Evolutionary conservation across 2,329 filamentous ascomycete species (phyloP).

Genomic region (Pseudonectria foliicola): DNA sequence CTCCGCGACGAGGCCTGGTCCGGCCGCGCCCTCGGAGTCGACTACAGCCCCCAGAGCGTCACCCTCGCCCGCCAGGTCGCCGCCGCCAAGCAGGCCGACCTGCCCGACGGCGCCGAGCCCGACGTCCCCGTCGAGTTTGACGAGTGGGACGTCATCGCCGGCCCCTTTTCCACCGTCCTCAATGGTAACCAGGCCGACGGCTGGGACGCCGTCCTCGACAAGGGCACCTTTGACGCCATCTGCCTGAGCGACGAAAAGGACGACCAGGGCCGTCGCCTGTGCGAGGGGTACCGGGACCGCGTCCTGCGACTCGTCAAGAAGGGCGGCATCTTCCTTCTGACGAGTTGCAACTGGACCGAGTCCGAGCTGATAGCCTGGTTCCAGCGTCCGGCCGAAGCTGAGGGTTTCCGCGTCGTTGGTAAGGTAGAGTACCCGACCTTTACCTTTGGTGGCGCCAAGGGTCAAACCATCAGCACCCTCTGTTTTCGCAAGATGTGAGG

Average conservation of each 20-base stretch:
- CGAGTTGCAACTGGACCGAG: conserved; percentile 98
- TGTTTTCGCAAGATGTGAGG: conserved; percentile 57
- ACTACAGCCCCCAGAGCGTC: conserved; percentile 75
- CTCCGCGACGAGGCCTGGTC: conserved; percentile 58
- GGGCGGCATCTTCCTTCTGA: conserved; percentile 73
- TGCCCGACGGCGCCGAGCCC: conserved; percentile 15
- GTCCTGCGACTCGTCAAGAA: conserved; percentile 61
- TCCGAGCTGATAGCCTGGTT: conserved; percentile 80
- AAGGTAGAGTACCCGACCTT: conserved; percentile 78
- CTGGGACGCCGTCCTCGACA: conserved; percentile 93
- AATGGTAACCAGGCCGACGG: conserved; percentile 34
- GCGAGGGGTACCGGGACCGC: conserved; percentile 66
- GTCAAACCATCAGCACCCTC: conserved; percentile 81
- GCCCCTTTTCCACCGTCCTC: conserved; percentile 29
- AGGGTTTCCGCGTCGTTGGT: conserved; percentile 52
- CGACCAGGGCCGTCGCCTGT: conserved; percentile 51
- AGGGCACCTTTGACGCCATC: conserved; percentile 96
- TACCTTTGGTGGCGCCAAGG: conserved; percentile 80
- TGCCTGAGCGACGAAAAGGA: conserved; percentile 58
- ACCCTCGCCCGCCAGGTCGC: conserved; percentile 63
- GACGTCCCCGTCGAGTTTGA: conserved; percentile 34
- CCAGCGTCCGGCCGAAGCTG: conserved; percentile 28
- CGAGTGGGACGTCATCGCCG: conserved; percentile 58
- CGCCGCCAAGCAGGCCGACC: conserved; percentile 14
- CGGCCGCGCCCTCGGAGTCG: conserved; percentile 73